Base-by-base conservation (phyloP, 768 basidiomycete genomes). In the Fistulinella prunicolor region DNA sequence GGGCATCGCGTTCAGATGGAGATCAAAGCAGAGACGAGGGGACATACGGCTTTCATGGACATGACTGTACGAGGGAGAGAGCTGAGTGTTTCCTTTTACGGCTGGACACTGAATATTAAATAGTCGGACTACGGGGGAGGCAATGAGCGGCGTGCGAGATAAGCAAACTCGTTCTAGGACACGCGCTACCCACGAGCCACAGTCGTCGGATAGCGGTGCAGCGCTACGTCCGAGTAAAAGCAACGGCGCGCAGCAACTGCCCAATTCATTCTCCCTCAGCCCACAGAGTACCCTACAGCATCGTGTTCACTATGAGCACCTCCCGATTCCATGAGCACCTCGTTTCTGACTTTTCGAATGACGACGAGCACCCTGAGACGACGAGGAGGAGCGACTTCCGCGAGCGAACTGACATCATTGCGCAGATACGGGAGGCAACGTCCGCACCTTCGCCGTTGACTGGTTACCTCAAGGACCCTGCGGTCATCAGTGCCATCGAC, bases 1-100 rank as follows among this genome's bases (percentile, higher is more conserved):
- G 2, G n/a, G 9, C n/a, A n/a, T 7, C 1, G 1, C 6, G 14
- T 1, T 38, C 2, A 38, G 40, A 6, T 1, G 10, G 49, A 39
- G 24, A 21, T 34, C 7, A 24, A 8, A 37, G 30, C 0, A 16
- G 14, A 44, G 37, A 36, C 12, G 26, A 47, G 35, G 5, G 24
- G 38, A 70, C 85, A 56, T 59, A 89, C 88, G 60, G 86, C 86
- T 77, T 86, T 89, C 68, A 86, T 67, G 44, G 86, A 79, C 86
- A 89, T 87, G 39, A 20, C 20, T 10, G 37, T 9, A n/a, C 14
- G 14, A 17, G 8, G 36, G 17, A 9, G 9, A 26, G 16, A 3
- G 34, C 38, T 49, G 45, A 0, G 47, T 46, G 30, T 21, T 19
- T n/a, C 29, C 47, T 48, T 49, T 49, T 22, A 16, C 28, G 28